These are phyloP conservation scores for Heritiera fomes DNA, from an alignment of 345 rosid species.

Conservation along the genomic window DNA sequence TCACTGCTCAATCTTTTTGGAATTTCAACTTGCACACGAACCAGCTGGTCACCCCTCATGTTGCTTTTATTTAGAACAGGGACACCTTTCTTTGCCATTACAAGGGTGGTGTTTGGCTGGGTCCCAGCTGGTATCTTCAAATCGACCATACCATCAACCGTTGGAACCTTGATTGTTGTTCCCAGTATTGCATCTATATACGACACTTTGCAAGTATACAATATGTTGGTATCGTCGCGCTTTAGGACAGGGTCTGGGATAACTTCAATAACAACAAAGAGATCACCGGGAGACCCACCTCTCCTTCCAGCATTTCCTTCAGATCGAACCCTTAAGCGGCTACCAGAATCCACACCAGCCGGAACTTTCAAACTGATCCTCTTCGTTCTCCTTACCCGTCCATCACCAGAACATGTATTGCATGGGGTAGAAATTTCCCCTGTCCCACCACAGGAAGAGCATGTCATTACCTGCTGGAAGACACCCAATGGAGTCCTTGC, in stretches of 20 bases:
- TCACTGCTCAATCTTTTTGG: slow-evolving; percentile 87
- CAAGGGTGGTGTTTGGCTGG: slow-evolving; percentile 87
- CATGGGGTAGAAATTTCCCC: slow-evolving; percentile 84
- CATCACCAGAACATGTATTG: slow-evolving; percentile 83
- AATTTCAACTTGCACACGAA: slow-evolving; percentile 97
- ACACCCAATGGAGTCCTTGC: slow-evolving; percentile 95
- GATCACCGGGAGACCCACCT: slow-evolving; percentile 95
- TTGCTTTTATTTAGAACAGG: slow-evolving; percentile 85
- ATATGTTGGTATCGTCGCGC: slow-evolving; percentile 82
- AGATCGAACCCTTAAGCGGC: slow-evolving; percentile 88
- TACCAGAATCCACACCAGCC: slow-evolving; percentile 93
- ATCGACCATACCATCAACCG: slow-evolving; percentile 91
- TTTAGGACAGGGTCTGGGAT: slow-evolving; percentile 82
- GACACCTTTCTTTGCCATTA: slow-evolving; percentile 95
- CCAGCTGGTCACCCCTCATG: slow-evolving; percentile 95
- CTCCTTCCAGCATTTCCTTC: slow-evolving; percentile 94
- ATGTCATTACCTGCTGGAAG: slow-evolving; percentile 96
- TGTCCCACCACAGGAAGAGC: slow-evolving; percentile 79
- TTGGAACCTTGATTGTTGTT: slow-evolving; percentile 15
- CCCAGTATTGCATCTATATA: slow-evolving; percentile 93
- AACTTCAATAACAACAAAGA: slow-evolving; percentile 79
- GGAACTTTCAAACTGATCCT: slow-evolving; percentile 93
- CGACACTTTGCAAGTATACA: slow-evolving; percentile 85
- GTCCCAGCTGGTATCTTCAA: slow-evolving; percentile 93
- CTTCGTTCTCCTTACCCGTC: slow-evolving; percentile 84